phyloP scores from a whole-genome alignment of 148 eudicot species.

The Bassia scoparia region DNA sequence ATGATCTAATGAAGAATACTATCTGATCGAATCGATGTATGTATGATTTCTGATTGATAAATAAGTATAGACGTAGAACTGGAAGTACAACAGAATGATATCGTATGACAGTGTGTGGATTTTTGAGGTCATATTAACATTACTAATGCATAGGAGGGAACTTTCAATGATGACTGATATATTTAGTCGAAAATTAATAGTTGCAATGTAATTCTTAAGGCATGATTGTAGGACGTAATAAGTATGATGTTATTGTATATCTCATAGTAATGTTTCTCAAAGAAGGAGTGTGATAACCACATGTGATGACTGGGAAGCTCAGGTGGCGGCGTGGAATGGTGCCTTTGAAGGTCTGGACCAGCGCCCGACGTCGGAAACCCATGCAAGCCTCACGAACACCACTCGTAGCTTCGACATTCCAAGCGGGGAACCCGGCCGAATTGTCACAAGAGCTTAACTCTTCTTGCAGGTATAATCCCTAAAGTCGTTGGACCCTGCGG shows the following conservation, averaged over 20 bases:
- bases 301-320: slow-evolving; percentile 84
- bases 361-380: slow-evolving; percentile 86
- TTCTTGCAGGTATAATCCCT: slow-evolving; percentile 62
- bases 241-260: background rate
- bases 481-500: slow-evolving; percentile 58
- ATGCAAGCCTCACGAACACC: slow-evolving; percentile 99
- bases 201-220: too few species aligned
- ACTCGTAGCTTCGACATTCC: slow-evolving; percentile 68
- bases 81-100: too few species aligned
- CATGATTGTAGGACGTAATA: background rate
- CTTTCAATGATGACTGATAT: too few species aligned
- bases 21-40: too few species aligned
- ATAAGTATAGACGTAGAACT: too few species aligned
- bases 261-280: slow-evolving; percentile 70
- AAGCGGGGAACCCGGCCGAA: slow-evolving; percentile 70
- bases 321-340: slow-evolving; percentile 72
- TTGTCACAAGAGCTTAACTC: slow-evolving; percentile 63
- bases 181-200: too few species aligned
- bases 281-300: slow-evolving; percentile 69
- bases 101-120: too few species aligned
- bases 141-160: too few species aligned
- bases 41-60: too few species aligned
- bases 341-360: slow-evolving; percentile 70
- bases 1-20: too few species aligned
- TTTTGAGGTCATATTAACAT: too few species aligned